phyloP scores from a whole-genome alignment of 2,329 filamentous ascomycete genomes.

The Venturia asperata region DNA sequence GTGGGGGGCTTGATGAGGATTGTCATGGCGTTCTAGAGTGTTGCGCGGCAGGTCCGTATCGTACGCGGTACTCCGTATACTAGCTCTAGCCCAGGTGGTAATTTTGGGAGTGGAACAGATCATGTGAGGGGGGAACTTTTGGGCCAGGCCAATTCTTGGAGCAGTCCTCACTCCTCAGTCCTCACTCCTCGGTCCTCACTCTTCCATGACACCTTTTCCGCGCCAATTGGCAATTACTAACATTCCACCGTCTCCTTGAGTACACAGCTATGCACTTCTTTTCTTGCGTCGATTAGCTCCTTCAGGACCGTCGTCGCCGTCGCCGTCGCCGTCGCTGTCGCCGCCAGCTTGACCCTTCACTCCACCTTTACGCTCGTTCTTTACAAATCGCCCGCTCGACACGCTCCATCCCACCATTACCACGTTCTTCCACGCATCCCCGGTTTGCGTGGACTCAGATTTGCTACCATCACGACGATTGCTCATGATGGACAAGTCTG shows the following conservation, averaged over 20 bases:
- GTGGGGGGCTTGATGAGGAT: background rate
- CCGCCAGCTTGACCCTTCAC: background rate
- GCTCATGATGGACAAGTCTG: constrained; percentile 14
- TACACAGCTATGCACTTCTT: background rate
- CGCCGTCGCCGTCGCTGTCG: background rate
- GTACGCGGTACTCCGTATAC: no score
- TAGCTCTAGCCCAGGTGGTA: background rate
- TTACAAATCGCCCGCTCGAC: constrained; percentile 6
- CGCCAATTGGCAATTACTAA: background rate
- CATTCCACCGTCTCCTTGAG: constrained; percentile 2
- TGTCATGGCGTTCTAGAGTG: constrained; percentile 1
- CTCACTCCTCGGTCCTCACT: background rate
- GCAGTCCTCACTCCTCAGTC: background rate
- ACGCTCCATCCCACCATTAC: background rate
- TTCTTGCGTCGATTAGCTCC: background rate
- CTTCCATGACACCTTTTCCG: background rate
- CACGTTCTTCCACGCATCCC: background rate
- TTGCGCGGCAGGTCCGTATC: background rate
- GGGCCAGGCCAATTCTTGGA: background rate
- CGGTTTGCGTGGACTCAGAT: constrained; percentile 4
- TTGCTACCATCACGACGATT: constrained; percentile 1
- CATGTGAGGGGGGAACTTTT: constrained; percentile 6
- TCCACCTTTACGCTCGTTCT: constrained; percentile 5
- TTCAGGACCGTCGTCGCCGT: background rate
- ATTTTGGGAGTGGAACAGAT: background rate